A percentile compares a stretch with the other conserved stretches of the same genome.
phyloP scores from a whole-genome alignment of 352 stramenopile genomes.

The Pythium angustatum region DNA sequence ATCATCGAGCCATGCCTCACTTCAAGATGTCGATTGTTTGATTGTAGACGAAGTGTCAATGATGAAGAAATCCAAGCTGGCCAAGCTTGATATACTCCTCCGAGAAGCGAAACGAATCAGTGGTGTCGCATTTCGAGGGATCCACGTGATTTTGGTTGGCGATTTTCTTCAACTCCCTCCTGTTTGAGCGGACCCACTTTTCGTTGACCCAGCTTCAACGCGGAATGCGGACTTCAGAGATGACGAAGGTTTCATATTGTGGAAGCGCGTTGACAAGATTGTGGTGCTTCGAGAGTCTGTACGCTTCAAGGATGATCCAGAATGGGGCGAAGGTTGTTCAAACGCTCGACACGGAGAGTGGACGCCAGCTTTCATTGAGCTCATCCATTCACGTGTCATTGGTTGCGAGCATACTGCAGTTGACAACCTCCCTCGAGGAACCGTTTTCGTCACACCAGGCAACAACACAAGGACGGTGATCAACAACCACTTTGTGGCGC shows the following conservation, averaged over 20 bases:
- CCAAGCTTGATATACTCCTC: conserved; percentile 1
- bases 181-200: conserved; percentile 10
- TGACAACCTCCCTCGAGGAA: too few relatives aligned
- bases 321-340: conserved; percentile 31
- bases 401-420: too few relatives aligned
- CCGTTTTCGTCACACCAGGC: conserved; percentile 7
- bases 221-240: neutral
- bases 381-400: conserved; percentile 24
- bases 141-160: conserved; percentile 12
- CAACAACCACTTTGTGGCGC: conserved; percentile 2
- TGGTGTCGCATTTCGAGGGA: conserved; percentile 8
- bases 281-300: conserved; percentile 23
- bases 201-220: neutral
- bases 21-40: conserved; percentile 23
- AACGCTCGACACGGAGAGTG: conserved; percentile 25
- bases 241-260: conserved; percentile 10
- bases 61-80: conserved; percentile 16
- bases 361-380: conserved; percentile 24
- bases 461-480: neutral
- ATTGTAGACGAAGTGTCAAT: conserved; percentile 29
- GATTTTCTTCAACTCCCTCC: conserved; percentile 15
- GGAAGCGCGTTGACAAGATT: conserved; percentile 19
- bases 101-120: conserved; percentile 9
- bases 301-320: conserved; percentile 31
- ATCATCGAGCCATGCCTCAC: neutral